Percentiles rank a stretch among this genome's conserved stretches.
Conservation (phyloP, 1,284 basidiomycete genomes). For the Apiotrichum montevideense region DNA sequence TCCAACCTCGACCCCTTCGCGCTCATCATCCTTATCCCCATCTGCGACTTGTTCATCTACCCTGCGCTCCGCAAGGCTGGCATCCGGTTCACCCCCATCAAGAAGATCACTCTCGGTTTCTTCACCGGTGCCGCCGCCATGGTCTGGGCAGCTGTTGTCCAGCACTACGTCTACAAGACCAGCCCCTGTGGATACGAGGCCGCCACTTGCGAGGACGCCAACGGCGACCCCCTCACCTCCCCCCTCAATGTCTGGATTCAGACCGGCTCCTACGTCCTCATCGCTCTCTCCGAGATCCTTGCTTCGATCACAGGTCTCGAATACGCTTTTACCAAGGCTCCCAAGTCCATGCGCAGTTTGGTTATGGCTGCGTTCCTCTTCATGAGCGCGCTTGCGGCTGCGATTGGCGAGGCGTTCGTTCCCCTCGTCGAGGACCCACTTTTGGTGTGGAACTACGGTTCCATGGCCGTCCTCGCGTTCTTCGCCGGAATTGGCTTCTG, state of each 20-base stretch:
- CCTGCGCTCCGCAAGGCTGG: constrained; percentile 10
- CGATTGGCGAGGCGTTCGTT: constrained; percentile 1
- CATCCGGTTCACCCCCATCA: constrained; percentile 15
- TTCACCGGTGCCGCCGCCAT: constrained; percentile 28
- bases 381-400: not conserved
- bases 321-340: constrained; percentile 2
- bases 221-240: not conserved
- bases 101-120: constrained; percentile 20
- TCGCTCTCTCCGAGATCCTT: not conserved
- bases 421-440: not conserved
- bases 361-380: constrained; percentile 2
- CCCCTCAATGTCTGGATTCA: not conserved
- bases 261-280: constrained; percentile 1
- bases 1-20: constrained; percentile 4
- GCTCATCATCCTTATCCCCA: constrained; percentile 2
- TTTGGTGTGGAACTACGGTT: constrained; percentile 2
- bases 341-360: not conserved
- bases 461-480: constrained; percentile 1
- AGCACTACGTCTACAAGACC: constrained; percentile 48
- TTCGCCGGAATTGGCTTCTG: constrained; percentile 1
- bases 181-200: constrained; percentile 47
- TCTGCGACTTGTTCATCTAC: constrained; percentile 15
- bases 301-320: constrained; percentile 4
- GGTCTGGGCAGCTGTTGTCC: constrained; percentile 47
- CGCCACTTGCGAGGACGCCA: constrained; percentile 24